A percentile compares a stretch with the other conserved stretches of the same genome.
Conservation (phyloP, 2,329 filamentous ascomycete species). For the Ophiostoma sp. region DNA sequence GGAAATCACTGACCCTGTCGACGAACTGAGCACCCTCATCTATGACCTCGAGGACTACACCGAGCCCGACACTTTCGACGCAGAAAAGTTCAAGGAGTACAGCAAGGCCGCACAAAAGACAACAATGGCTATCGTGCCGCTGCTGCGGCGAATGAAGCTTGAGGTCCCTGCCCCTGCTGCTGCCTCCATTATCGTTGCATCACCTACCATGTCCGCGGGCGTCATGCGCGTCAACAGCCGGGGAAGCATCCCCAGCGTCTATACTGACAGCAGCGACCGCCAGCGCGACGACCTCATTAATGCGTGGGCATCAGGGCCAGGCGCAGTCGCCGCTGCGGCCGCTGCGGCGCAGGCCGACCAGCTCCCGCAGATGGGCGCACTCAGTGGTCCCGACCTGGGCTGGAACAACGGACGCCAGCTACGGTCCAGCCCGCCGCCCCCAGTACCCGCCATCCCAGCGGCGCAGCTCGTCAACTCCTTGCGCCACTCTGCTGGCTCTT, state of each 20-base stretch:
- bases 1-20: slow-evolving; percentile 45
- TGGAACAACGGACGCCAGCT: slow-evolving; percentile 22
- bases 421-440: slow-evolving; percentile 2
- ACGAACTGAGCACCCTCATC: slow-evolving; percentile 45
- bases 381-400: slow-evolving; percentile 26
- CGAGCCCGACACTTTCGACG: slow-evolving; percentile 47
- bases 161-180: slow-evolving; percentile 27
- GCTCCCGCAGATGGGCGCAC: slow-evolving; percentile 24
- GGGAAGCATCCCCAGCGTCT: slow-evolving; percentile 15
- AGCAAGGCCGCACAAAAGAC: slow-evolving; percentile 44
- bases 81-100: slow-evolving; percentile 44
- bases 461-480: slow-evolving; percentile 7
- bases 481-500: slow-evolving; percentile 12
- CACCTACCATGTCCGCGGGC: neutral
- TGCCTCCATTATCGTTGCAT: neutral
- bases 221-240: slow-evolving; percentile 19
- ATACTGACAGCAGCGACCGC: neutral
- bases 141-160: slow-evolving; percentile 51
- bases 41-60: slow-evolving; percentile 55
- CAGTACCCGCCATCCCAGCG: neutral
- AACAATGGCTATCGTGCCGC: slow-evolving; percentile 45
- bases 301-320: neutral
- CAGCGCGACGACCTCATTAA: slow-evolving; percentile 11
- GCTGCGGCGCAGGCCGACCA: neutral
- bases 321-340: neutral